Percentiles rank a stretch among this genome's conserved stretches.
Evolutionary conservation across 1,284 basidiomycete genomes (phyloP).

Genomic region (Fomitopsis palustris): DNA sequence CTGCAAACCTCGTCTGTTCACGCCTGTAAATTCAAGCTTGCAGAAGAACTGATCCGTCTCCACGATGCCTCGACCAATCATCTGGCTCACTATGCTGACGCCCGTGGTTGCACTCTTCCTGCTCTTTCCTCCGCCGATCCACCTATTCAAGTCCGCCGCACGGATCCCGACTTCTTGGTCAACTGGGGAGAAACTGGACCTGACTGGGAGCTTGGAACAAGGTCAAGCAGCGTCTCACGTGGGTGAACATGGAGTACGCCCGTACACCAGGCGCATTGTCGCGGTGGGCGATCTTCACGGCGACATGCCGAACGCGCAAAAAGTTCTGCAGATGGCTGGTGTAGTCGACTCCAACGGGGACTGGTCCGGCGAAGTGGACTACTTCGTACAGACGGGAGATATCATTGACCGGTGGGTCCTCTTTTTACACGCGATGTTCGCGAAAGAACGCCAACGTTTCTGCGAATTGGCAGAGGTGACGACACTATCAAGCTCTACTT

Average conservation of each 20-base stretch:
- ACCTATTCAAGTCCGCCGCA: slow-evolving; percentile 15
- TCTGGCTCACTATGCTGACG: slow-evolving; percentile 16
- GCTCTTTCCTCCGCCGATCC: slow-evolving; percentile 18
- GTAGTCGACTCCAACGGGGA: slow-evolving; percentile 66
- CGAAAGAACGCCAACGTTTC: neutral
- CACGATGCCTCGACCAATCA: neutral
- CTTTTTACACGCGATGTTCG: neutral
- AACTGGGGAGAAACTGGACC: slow-evolving; percentile 23
- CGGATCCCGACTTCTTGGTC: slow-evolving; percentile 24
- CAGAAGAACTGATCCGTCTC: no score
- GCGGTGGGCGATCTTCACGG: slow-evolving; percentile 84
- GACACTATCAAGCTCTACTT: slow-evolving; percentile 82
- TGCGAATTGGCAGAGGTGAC: slow-evolving; percentile 58
- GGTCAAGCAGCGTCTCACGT: neutral
- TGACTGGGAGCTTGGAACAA: neutral
- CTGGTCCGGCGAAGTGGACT: slow-evolving; percentile 79
- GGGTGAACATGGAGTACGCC: neutral
- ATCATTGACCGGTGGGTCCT: slow-evolving; percentile 75
- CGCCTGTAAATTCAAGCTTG: no score
- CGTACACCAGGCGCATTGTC: slow-evolving; percentile 50
- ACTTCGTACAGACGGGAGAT: slow-evolving; percentile 91
- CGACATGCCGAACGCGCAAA: slow-evolving; percentile 67
- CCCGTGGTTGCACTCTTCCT: slow-evolving; percentile 19
- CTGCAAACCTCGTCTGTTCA: no score
- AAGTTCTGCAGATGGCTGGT: slow-evolving; percentile 74